These are phyloP conservation scores for Pseudopyrenochaeta lycopersici DNA, from an alignment of 2,329 filamentous ascomycete genomes.

Conservation along the genomic window DNA sequence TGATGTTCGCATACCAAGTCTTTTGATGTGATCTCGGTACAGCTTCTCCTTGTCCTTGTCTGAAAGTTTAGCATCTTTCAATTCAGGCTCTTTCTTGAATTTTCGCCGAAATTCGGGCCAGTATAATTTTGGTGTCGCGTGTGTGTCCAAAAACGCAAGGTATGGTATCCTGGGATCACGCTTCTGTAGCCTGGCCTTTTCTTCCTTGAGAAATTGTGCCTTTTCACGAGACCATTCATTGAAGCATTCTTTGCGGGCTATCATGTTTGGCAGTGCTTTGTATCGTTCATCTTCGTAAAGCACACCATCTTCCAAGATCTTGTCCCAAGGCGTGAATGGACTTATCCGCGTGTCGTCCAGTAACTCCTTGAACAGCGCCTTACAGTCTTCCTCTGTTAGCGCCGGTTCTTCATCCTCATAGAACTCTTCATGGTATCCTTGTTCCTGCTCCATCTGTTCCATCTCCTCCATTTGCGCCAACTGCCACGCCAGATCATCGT, in stretches of 20 bases:
- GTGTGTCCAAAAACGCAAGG: constrained; percentile 78
- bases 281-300: constrained; percentile 89
- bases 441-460: constrained; percentile 80
- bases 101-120: constrained; percentile 98
- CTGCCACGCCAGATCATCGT: constrained; percentile 94
- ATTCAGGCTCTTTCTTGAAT: constrained; percentile 79
- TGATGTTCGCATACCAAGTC: constrained; percentile 70
- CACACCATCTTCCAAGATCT: constrained; percentile 80
- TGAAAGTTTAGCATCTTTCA: constrained; percentile 72
- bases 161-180: constrained; percentile 85
- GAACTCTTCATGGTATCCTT: constrained; percentile 70
- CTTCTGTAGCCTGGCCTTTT: constrained; percentile 78
- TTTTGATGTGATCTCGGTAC: constrained; percentile 77
- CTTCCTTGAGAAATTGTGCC: constrained; percentile 76
- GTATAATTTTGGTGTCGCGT: constrained; percentile 90
- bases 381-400: constrained; percentile 78
- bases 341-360: constrained; percentile 83
- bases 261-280: constrained; percentile 82
- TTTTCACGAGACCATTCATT: constrained; percentile 82
- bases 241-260: constrained; percentile 81
- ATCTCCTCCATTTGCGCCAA: constrained; percentile 87
- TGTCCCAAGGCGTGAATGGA: constrained; percentile 93
- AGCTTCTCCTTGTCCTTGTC: constrained; percentile 80
- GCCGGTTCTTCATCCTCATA: constrained; percentile 76
- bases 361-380: constrained; percentile 82